A percentile compares a stretch with the other conserved stretches of the same genome.
phyloP scores from a whole-genome alignment of 73 alveolate species.

The Paramecium pentaurelia region DNA sequence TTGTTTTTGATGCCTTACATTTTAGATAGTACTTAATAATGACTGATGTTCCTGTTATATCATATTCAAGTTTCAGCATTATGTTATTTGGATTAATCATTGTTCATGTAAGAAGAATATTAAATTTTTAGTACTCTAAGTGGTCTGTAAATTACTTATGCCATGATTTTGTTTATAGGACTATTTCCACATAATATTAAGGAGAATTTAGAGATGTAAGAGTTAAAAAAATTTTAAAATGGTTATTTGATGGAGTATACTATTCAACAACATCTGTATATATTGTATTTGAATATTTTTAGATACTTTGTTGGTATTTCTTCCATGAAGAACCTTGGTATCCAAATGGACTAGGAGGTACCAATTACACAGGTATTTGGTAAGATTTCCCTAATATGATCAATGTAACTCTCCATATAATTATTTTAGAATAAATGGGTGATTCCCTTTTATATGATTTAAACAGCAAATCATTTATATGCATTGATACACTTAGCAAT shows the following conservation, averaged over 20 bases:
- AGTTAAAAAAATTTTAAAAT: background rate
- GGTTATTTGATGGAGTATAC: constrained; percentile 32
- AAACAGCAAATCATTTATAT: constrained; percentile 33
- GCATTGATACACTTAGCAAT: background rate
- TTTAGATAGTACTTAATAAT: background rate
- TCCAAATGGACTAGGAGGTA: constrained; percentile 35
- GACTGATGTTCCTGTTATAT: background rate
- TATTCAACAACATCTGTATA: constrained; percentile 5
- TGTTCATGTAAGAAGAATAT: background rate
- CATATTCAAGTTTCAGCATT: background rate
- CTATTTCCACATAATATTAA: background rate
- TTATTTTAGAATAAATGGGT: background rate
- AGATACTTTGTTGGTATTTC: background rate
- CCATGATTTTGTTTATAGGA: background rate
- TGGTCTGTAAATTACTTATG: background rate
- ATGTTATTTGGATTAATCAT: background rate
- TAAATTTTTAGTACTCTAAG: background rate
- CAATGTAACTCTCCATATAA: background rate
- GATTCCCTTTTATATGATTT: background rate
- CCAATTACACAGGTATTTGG: background rate
- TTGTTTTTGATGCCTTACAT: background rate
- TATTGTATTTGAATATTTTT: background rate
- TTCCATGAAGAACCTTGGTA: constrained; percentile 37
- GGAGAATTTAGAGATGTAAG: constrained; percentile 15
- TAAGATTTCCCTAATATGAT: constrained; percentile 5